phyloP scores from a whole-genome alignment of 805 yeast species.

The Pichia paraexigua region DNA sequence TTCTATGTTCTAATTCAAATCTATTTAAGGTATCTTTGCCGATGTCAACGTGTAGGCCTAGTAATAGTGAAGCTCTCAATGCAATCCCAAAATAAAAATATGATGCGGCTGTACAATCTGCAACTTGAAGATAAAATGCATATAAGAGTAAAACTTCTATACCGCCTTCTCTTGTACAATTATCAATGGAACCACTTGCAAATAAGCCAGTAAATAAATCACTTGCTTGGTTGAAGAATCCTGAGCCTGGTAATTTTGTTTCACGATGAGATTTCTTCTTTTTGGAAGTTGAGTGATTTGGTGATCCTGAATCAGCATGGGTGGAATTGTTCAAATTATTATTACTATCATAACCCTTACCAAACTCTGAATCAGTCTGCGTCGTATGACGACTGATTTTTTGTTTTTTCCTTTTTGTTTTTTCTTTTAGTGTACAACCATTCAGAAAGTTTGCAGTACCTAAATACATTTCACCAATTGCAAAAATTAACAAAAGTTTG shows the following conservation, averaged over 20 bases:
- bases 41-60: constrained; percentile 80
- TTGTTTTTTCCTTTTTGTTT: constrained; percentile 16
- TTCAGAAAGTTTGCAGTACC: constrained; percentile 65
- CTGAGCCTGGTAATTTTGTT: constrained; percentile 66
- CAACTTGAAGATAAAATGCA: constrained; percentile 76
- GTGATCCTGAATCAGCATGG: background rate
- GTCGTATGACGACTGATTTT: constrained; percentile 6
- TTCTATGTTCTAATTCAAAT: constrained; percentile 45
- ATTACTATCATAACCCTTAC: background rate
- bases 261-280: constrained; percentile 1
- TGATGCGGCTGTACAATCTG: constrained; percentile 76
- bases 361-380: background rate
- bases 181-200: constrained; percentile 74
- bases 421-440: constrained; percentile 33
- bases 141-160: constrained; percentile 66
- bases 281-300: background rate
- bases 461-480: constrained; percentile 75
- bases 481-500: constrained; percentile 63
- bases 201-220: constrained; percentile 68
- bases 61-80: constrained; percentile 57
- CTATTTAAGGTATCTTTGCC: constrained; percentile 51
- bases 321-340: background rate
- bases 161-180: constrained; percentile 71
- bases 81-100: constrained; percentile 77
- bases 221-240: constrained; percentile 73